Conservation (phyloP, 2,329 filamentous ascomycete species). For the Exophiala alcalophila region DNA sequence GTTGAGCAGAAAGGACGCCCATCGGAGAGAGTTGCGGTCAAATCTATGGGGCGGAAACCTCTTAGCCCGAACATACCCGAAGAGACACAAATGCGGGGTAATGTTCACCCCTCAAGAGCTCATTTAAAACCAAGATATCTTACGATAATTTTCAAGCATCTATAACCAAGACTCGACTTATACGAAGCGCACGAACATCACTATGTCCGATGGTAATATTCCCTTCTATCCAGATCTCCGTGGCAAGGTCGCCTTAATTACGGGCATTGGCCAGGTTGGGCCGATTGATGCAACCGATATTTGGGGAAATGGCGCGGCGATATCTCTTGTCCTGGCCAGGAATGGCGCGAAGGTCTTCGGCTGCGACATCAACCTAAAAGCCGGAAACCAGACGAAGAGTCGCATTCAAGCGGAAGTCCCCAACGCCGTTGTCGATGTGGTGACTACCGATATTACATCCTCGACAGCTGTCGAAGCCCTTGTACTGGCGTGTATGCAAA, state of each 20-base stretch:
- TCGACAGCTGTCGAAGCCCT: constrained; percentile 52
- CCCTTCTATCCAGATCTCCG: constrained; percentile 20
- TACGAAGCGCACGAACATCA: too few relatives aligned
- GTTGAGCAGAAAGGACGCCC: too few relatives aligned
- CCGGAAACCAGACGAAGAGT: constrained; percentile 14
- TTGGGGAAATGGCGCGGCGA: constrained; percentile 25
- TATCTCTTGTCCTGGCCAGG: constrained; percentile 17
- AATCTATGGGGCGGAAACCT: too few relatives aligned
- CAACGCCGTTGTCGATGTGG: constrained; percentile 17
- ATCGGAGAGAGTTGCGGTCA: too few relatives aligned
- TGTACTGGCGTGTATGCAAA: constrained; percentile 51
- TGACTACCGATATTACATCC: constrained; percentile 31
- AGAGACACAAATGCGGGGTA: too few relatives aligned
- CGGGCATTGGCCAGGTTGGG: constrained; percentile 22
- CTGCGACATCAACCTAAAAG: constrained; percentile 18
- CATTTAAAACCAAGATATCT: too few relatives aligned
- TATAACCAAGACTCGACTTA: too few relatives aligned
- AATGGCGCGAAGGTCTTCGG: constrained; percentile 24
- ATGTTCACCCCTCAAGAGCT: too few relatives aligned
- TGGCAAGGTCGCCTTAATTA: constrained; percentile 22
- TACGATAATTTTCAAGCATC: too few relatives aligned
- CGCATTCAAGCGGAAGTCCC: constrained; percentile 14
- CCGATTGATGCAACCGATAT: constrained; percentile 6
- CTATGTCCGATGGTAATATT: background rate
- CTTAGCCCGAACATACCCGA: too few relatives aligned